Conservation (phyloP, 2,329 filamentous ascomycete species). For the Aspergillus sp. region DNA sequence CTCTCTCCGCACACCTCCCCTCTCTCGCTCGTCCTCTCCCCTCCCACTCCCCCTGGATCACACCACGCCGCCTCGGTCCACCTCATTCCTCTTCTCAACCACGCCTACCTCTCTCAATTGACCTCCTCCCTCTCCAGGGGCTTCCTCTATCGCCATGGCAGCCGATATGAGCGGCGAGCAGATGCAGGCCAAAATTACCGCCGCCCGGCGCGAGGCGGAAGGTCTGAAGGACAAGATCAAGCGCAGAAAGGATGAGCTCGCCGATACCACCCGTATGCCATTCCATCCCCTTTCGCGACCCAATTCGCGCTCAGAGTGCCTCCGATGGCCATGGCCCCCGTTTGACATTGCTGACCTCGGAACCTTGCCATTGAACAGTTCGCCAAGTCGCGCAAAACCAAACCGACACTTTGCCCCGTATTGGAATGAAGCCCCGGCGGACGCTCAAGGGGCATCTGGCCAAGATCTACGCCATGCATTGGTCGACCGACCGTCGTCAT, state of each 20-base stretch:
- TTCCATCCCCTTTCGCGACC: conserved; percentile 13
- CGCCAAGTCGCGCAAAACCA: conserved; percentile 89
- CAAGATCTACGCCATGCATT: conserved; percentile 99
- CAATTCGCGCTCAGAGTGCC: conserved; percentile 1
- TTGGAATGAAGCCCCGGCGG: conserved; percentile 95
- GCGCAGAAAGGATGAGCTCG: conserved; percentile 99
- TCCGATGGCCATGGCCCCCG: conserved; percentile 7
- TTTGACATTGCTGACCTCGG: not conserved
- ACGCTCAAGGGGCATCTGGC: conserved; percentile 96
- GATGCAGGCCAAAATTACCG: conserved; percentile 91
- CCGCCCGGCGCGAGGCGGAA: conserved; percentile 95
- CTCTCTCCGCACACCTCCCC: conserved; percentile 12
- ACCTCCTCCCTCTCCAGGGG: conserved; percentile 24
- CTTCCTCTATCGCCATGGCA: conserved; percentile 39
- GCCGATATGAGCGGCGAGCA: conserved; percentile 52
- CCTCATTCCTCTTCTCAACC: conserved; percentile 6
- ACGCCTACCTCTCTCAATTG: conserved; percentile 15
- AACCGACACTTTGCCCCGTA: conserved; percentile 87
- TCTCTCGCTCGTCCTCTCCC: conserved; percentile 8
- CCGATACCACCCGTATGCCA: conserved; percentile 90
- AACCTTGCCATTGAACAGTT: conserved; percentile 55
- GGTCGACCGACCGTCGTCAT: conserved; percentile 97
- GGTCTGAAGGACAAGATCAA: conserved; percentile 98
- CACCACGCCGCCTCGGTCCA: conserved; percentile 37
- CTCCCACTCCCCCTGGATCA: conserved; percentile 18